Percentiles rank a stretch among this genome's conserved stretches.
These are phyloP conservation scores for Blastomyces silverae DNA, from an alignment of 2,329 filamentous ascomycete genomes.

Conservation along the genomic window DNA sequence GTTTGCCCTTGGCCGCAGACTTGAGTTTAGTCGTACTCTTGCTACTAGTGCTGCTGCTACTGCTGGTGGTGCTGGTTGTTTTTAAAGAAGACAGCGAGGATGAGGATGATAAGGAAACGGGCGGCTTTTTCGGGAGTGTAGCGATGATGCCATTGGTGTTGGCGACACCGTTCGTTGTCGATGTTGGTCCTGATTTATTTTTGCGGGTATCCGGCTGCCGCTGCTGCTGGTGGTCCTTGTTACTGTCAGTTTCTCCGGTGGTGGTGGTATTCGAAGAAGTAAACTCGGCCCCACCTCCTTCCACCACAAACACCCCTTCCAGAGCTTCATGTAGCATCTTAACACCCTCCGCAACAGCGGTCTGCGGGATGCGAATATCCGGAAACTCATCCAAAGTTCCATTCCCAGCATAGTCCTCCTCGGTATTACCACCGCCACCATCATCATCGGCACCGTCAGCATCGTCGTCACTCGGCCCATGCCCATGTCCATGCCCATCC, in stretches of 20 bases:
- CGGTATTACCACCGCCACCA: constrained; percentile 10
- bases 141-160: constrained; percentile 1
- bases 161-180: background rate
- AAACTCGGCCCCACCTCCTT: constrained; percentile 36
- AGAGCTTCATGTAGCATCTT: constrained; percentile 48
- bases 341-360: constrained; percentile 46
- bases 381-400: background rate
- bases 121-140: background rate
- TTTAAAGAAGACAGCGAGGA: background rate
- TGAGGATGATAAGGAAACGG: background rate
- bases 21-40: background rate
- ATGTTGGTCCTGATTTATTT: background rate
- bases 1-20: constrained; percentile 12
- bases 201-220: constrained; percentile 13
- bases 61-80: background rate
- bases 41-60: background rate
- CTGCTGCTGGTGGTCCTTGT: background rate
- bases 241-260: background rate
- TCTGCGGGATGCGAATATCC: constrained; percentile 46
- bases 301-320: constrained; percentile 34
- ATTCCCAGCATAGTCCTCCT: constrained; percentile 14
- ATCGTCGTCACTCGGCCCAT: constrained; percentile 6
- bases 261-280: background rate
- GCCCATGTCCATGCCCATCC: constrained; percentile 5
- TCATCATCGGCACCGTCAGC: background rate